Base-by-base conservation (phyloP, 139 green algal species). In the Chlamydomonas eustigma region DNA sequence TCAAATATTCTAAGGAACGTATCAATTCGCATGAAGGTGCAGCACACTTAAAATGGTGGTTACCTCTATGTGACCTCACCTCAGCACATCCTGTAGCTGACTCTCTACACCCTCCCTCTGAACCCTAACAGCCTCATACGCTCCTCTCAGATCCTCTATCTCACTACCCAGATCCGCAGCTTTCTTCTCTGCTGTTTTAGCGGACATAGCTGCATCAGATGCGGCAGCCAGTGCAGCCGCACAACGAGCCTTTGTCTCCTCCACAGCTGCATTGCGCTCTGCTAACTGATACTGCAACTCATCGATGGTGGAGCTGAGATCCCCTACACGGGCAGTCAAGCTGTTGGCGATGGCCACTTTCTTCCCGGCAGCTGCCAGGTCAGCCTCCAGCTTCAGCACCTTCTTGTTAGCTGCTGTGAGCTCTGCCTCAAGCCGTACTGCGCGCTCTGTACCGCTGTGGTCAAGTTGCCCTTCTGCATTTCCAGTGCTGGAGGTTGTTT, bases 81-180 rank as follows among this genome's bases (percentile, higher is more conserved):
- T 35, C 34, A 64, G 36, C 18, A 66, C 32, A 38, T 36, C 50
- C 31, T 51, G 39, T 2, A 75, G 37, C 58, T 67, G 37, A 51
- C 70, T 58, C 58, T 82, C 77, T 34, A 82, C 37, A 0, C 77
- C 64, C 1, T 37, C 73, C 33, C 68, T 74, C 63, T 82, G 77
- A 18, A 73, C 68, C 70, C 72, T 52, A 0, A 82, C 24, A 24
- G 51, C 71, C 12, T 69, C 58, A 44, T 78, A 63, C 25, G 77
- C 77, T 30, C 71, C 77, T 50, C 33, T 12, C 18, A 64, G 44
- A 30, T 82, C 77, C 77, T 82, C 77, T 50, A 82, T 58, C 70
- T 74, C 63, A 28, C 69, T 74, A 34, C 69, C 38, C 38, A 71
- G 12, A 1, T 35, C 33, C 5, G 68, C 77, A 1, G 18, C 33